phyloP scores from a whole-genome alignment of 2,329 filamentous ascomycete genomes.

The Xylaria sp. region DNA sequence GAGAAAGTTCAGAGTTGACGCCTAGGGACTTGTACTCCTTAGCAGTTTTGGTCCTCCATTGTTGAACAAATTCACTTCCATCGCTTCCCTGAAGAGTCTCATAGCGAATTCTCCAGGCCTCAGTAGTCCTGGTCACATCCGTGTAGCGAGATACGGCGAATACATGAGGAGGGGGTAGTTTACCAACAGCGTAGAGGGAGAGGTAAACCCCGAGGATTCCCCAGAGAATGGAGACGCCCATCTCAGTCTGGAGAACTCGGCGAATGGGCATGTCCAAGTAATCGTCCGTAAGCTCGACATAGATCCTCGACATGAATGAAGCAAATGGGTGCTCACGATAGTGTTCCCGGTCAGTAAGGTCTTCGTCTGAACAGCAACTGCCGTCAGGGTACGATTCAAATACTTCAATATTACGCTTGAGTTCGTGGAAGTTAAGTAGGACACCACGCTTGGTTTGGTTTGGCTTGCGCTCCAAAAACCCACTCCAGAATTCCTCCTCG shows the following conservation, averaged over 20 bases:
- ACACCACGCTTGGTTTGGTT: neutral
- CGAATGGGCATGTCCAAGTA: neutral
- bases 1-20: too few relatives aligned
- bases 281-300: neutral
- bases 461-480: neutral
- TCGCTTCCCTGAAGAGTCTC: neutral
- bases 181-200: neutral
- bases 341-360: neutral
- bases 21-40: too few relatives aligned
- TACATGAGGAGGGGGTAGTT: neutral
- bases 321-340: neutral
- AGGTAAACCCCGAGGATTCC: neutral
- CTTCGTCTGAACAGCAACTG: neutral
- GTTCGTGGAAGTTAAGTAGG: neutral
- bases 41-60: too few relatives aligned
- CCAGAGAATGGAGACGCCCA: neutral
- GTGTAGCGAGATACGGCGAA: neutral
- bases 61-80: too few relatives aligned
- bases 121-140: too few relatives aligned
- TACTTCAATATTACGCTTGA: neutral
- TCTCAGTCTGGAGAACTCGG: too few relatives aligned
- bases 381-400: neutral
- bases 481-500: neutral
- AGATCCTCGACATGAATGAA: neutral
- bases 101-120: neutral